Evolutionary conservation across 1,284 basidiomycete species (phyloP), one percentile per base, ranked within the genome.

Genomic region (Sphagnurus paluster): DNA sequence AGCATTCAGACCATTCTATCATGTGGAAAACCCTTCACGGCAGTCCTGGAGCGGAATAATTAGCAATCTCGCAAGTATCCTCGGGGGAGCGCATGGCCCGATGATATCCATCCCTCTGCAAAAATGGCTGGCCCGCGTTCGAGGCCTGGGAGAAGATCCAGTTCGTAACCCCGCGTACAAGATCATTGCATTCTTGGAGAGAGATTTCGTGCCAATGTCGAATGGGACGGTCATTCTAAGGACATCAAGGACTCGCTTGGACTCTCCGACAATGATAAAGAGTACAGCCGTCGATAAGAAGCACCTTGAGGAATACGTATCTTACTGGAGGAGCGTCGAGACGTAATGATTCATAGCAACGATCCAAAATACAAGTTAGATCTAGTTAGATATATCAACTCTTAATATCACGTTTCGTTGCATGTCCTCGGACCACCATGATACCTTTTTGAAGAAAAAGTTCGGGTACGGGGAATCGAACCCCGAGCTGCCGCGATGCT

Each of bases 401-500:
- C 6, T 26, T 6, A 7, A 26, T 11, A 26, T 26, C 25, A 7
- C 25, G 7, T 26, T 26, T 7, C 28, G 28, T 7, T 7, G 11
- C 3, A 3, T 7, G 11, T 3, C 28, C 28, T 14, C 28, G 3
- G 11, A n/a, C 28, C 14, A 14, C 7, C 28, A 3, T 30, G 7
- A 10, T 13, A 30, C 7, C 28, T 7, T 7, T 30, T 30, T 14
- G 28, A 8, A 26, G 11, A 37, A 36, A 30, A n/a, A 11, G 13
- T 72, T 78, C 76, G 71, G 77, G 71, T 79, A 80, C 79, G 78
- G 80, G 80, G 79, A 82, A 79, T 81, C 78, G 80, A 82, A 82
- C 80, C 80, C 79, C 79, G 80, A 80, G 80, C 80, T 82, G 75
- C 77, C 79, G 80, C 80, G 76, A 36, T 24, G 14, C 25, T 39